Conservation (phyloP, 768 basidiomycete species). For the Mycena olivaceomarginata region DNA sequence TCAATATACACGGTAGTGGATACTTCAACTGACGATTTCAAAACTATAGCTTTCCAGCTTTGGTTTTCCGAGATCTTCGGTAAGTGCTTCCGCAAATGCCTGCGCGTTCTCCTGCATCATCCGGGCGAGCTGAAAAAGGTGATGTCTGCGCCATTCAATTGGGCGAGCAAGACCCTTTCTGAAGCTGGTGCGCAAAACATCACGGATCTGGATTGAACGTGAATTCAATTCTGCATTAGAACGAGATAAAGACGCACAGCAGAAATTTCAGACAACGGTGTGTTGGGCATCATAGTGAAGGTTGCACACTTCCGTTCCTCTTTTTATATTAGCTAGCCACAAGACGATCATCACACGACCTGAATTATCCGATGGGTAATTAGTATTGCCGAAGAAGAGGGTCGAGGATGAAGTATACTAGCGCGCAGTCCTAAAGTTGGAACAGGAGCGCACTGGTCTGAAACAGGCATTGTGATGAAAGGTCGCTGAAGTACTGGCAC, state of each 20-base stretch:
- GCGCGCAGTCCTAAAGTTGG: too few relatives aligned
- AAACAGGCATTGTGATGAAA: too few relatives aligned
- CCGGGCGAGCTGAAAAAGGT: constrained; percentile 78
- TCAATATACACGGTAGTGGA: not conserved
- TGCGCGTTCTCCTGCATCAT: constrained; percentile 79
- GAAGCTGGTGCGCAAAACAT: constrained; percentile 67
- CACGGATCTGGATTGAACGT: constrained; percentile 53
- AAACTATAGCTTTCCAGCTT: constrained; percentile 59
- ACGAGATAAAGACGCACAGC: not conserved
- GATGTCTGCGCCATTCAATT: constrained; percentile 77
- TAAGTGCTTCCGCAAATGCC: constrained; percentile 68
- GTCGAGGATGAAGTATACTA: too few relatives aligned
- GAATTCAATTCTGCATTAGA: not conserved
- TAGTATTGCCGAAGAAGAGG: too few relatives aligned
- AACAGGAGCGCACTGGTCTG: too few relatives aligned
- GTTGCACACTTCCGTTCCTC: not conserved
- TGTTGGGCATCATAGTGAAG: not conserved
- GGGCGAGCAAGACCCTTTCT: constrained; percentile 68
- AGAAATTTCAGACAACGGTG: constrained; percentile 12
- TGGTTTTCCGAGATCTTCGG: constrained; percentile 71
- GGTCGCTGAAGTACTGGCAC: too few relatives aligned
- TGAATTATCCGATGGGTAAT: too few relatives aligned
- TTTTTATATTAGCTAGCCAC: too few relatives aligned
- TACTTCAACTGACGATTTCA: constrained; percentile 61
- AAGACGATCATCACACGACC: too few relatives aligned